Evolutionary conservation across 768 basidiomycete genomes (phyloP).

Genomic region (Mycena pura): DNA sequence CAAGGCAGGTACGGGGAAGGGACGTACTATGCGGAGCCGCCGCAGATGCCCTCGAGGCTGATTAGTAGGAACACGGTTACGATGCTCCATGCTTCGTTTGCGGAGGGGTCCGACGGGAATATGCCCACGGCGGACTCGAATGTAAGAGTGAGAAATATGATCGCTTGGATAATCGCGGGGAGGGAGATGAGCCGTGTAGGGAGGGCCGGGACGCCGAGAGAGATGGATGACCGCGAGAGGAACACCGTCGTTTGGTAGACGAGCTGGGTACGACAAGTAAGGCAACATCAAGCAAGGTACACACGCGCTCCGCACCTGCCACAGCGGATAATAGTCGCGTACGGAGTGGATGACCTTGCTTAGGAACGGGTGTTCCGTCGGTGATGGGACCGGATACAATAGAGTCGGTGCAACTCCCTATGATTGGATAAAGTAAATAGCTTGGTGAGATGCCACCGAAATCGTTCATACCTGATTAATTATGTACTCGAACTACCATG

Average conservation of each 20-base stretch:
- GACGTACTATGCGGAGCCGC: slow-evolving; percentile 89
- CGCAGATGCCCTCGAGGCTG: slow-evolving; percentile 89
- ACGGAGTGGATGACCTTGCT: slow-evolving; percentile 82
- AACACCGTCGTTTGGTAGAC: slow-evolving; percentile 93
- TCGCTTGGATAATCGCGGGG: slow-evolving; percentile 77
- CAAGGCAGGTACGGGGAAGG: slow-evolving; percentile 14
- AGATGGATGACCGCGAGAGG: slow-evolving; percentile 89
- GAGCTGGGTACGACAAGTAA: slow-evolving; percentile 51
- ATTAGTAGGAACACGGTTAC: slow-evolving; percentile 77
- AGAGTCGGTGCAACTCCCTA: slow-evolving; percentile 91
- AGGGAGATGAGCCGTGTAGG: slow-evolving; percentile 71
- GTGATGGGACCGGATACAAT: slow-evolving; percentile 81
- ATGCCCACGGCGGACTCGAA: slow-evolving; percentile 75
- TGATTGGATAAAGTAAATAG: background rate
- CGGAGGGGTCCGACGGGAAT: slow-evolving; percentile 49
- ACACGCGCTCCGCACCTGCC: slow-evolving; percentile 81
- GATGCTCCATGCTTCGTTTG: slow-evolving; percentile 53
- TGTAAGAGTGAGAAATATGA: slow-evolving; percentile 65
- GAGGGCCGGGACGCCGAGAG: slow-evolving; percentile 81
- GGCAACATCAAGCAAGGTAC: background rate
- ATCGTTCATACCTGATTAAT: slow-evolving; percentile 74
- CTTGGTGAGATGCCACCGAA: background rate
- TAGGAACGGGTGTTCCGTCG: slow-evolving; percentile 64
- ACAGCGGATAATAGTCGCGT: slow-evolving; percentile 94
- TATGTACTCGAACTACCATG: slow-evolving; percentile 84